A percentile compares a stretch with the other conserved stretches of the same genome.
Conservation (phyloP, 176 grass and related monocot species). For the Phragmites australis region DNA sequence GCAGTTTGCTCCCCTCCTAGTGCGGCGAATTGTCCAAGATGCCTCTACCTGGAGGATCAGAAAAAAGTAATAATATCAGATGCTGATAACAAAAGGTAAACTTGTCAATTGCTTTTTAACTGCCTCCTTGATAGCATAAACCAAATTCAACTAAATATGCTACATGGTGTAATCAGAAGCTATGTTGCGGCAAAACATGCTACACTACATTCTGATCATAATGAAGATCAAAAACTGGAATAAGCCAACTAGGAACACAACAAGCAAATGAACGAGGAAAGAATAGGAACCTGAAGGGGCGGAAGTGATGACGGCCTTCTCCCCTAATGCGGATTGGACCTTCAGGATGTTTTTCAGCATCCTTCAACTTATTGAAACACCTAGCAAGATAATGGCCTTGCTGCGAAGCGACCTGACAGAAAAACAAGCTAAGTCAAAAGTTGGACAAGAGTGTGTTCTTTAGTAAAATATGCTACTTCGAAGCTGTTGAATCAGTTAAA, state of each 20-base stretch:
- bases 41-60: constrained; percentile 62
- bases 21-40: constrained; percentile 94
- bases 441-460: not conserved
- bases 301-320: constrained; percentile 86
- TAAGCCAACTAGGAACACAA: not conserved
- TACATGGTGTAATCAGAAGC: not conserved
- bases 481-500: not conserved
- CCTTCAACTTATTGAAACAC: constrained; percentile 92
- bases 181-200: not conserved
- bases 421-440: constrained; percentile 26
- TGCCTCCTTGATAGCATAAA: not conserved
- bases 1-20: constrained; percentile 94
- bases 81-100: not conserved
- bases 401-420: constrained; percentile 81
- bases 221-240: not conserved
- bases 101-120: too few relatives aligned
- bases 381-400: constrained; percentile 88
- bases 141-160: not conserved
- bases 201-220: not conserved
- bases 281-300: constrained; percentile 70
- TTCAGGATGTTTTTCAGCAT: constrained; percentile 78
- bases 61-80: constrained; percentile 36
- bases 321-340: constrained; percentile 81
- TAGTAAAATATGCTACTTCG: not conserved
- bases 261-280: not conserved